These are phyloP conservation scores for Xylariaceae sp. DNA, from an alignment of 2,329 filamentous ascomycete genomes.

Conservation along the genomic window DNA sequence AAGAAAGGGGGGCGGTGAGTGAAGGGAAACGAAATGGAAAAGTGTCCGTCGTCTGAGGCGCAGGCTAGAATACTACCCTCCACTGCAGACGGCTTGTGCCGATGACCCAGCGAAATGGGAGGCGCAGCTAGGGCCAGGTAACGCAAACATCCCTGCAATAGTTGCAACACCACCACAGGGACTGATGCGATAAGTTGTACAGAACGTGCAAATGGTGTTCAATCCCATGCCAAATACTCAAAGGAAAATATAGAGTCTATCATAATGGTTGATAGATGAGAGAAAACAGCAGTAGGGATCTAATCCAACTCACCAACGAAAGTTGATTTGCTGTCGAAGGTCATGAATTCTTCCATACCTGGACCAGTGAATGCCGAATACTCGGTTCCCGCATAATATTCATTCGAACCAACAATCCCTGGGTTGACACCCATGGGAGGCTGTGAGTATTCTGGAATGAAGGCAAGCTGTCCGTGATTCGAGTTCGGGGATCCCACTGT, in stretches of 20 bases:
- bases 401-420: constrained; percentile 58
- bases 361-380: constrained; percentile 51
- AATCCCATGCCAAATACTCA: not conserved
- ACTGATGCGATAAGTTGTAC: no score
- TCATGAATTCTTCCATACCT: constrained; percentile 51
- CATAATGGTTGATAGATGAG: not conserved
- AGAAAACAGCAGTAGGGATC: constrained; percentile 27
- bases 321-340: constrained; percentile 48
- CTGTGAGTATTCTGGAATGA: constrained; percentile 56
- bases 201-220: no score
- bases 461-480: constrained; percentile 55
- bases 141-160: not conserved
- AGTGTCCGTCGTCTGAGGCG: constrained; percentile 13
- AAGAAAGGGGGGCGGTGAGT: not conserved
- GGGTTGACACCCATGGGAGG: constrained; percentile 59
- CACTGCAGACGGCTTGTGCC: constrained; percentile 14
- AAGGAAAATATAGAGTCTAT: not conserved
- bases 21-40: constrained; percentile 1
- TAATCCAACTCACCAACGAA: constrained; percentile 57
- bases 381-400: constrained; percentile 50
- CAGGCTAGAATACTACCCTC: constrained; percentile 11
- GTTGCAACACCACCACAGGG: not conserved
- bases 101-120: constrained; percentile 12
- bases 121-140: not conserved
- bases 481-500: constrained; percentile 67